Conservation (phyloP, 2,329 filamentous ascomycete species). For the Aspergillus tanneri region DNA sequence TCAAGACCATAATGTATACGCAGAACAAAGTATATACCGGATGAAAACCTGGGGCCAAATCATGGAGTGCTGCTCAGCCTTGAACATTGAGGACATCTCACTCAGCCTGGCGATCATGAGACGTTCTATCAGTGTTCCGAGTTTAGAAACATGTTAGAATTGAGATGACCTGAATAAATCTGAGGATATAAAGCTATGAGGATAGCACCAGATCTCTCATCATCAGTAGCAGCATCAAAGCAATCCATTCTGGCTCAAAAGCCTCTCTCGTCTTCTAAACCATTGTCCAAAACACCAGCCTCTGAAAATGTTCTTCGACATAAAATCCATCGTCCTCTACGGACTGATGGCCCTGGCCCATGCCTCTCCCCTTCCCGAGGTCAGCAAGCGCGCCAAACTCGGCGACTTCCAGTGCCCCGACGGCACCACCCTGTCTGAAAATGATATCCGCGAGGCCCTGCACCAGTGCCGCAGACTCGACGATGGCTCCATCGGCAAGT, state of each 20-base stretch:
- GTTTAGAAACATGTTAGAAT: background rate
- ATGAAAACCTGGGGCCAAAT: background rate
- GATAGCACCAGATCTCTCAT: background rate
- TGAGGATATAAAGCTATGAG: background rate
- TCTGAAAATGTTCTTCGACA: slow-evolving; percentile 12
- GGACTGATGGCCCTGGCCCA: slow-evolving; percentile 9
- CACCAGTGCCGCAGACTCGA: slow-evolving; percentile 9
- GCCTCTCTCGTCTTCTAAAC: background rate
- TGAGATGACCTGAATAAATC: background rate
- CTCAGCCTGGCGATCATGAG: slow-evolving; percentile 1
- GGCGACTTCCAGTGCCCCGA: slow-evolving; percentile 14
- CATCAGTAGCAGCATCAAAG: background rate
- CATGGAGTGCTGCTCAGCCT: slow-evolving; percentile 1
- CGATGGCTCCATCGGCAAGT: slow-evolving; percentile 10
- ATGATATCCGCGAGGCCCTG: slow-evolving; percentile 10
- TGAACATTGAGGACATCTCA: background rate
- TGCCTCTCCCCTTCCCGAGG: slow-evolving; percentile 11
- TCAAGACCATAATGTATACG: background rate
- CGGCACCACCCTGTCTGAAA: slow-evolving; percentile 8
- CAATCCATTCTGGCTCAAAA: slow-evolving; percentile 1
- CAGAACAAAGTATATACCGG: background rate
- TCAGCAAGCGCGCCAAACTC: slow-evolving; percentile 16
- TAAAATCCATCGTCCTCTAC: slow-evolving; percentile 14
- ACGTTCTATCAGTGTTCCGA: background rate
- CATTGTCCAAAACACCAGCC: background rate